Evolutionary conservation across 345 rosid genomes (phyloP), one percentile per base, ranked within the genome.

Genomic region (Pugionium dolabratum): DNA sequence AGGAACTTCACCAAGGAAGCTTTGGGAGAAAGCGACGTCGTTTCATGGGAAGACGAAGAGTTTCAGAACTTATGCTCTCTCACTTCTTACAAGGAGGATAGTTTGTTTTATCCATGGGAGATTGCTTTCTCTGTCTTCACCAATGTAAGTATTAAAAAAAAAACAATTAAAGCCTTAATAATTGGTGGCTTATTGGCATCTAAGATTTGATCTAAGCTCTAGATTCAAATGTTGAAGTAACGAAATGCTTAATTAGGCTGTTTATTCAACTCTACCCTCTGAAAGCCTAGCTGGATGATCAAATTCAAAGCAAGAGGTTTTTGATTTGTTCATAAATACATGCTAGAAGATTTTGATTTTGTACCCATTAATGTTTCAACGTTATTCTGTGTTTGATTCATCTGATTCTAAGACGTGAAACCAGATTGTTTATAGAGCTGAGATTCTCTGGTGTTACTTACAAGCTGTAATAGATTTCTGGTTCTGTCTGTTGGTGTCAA

Each of bases 41-140:
- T 88, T 50, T 57, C 66, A 4, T 90, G 99, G 99, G 88, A 84
- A 86, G 86, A 88, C 28, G 96, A 88, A 79, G 95, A 88, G 79
- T 94, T 94, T 68, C 83, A 74, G 69, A 84, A 79, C 66, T 61
- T 84, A 6, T 94, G 97, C 67, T 74, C 84, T 39, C 76, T 94
- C 26, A 80, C 95, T 56, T 79, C 85, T 58, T 84, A 85, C 64
- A 94, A 84, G 47, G 95, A 90, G n/a, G n/a, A n/a, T 29, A 85
- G 69, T 66, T 78, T 78, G 65, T 90, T 86, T 78, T 90, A 79
- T 74, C 97, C 96, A 4, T 94, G 97, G 99, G 97, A 90, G 85
- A 88, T 94, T 79, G 75, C 78, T 80, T 85, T 94, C 78, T 82
- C 91, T 36, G 85, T 90, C 79, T 80, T 88, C 80, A 66, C 69